A percentile compares a stretch with the other conserved stretches of the same genome.
Conservation (phyloP, 1,139 yeast species). For the Yamadazyma taylorii region DNA sequence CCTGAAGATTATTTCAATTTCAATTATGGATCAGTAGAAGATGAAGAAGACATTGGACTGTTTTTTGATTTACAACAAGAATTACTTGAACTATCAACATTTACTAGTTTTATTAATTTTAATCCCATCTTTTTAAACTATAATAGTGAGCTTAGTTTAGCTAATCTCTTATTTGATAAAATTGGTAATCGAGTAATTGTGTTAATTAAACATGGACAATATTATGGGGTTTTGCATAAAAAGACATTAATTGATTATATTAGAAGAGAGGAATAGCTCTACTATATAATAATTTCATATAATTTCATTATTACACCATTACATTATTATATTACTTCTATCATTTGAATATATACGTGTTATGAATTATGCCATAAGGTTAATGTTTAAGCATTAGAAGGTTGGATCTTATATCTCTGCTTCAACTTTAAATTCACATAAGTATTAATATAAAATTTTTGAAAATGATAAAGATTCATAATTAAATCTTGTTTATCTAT, state of each 20-base stretch:
- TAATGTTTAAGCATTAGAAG: background rate
- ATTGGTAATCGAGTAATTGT: constrained; percentile 56
- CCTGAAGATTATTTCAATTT: constrained; percentile 25
- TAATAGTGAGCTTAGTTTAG: constrained; percentile 52
- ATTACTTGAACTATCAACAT: constrained; percentile 35
- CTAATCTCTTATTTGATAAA: constrained; percentile 54
- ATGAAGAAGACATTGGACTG: constrained; percentile 11
- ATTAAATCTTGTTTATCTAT: background rate
- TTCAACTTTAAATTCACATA: constrained; percentile 1
- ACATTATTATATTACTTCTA: too few species aligned
- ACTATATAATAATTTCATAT: too few species aligned
- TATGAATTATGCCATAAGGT: too few species aligned
- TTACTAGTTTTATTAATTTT: constrained; percentile 45
- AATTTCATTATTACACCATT: too few species aligned
- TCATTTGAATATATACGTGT: too few species aligned
- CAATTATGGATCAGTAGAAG: constrained; percentile 25
- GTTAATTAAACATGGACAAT: constrained; percentile 49
- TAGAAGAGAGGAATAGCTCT: too few species aligned
- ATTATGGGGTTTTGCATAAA: constrained; percentile 55
- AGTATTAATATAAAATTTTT: background rate
- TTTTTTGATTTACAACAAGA: constrained; percentile 15
- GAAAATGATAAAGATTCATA: background rate
- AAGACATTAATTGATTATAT: constrained; percentile 53
- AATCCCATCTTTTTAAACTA: constrained; percentile 53
- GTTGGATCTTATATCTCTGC: background rate